A percentile compares a stretch with the other conserved stretches of the same genome.
Evolutionary conservation across 805 yeast genomes (phyloP).

Genomic region (Teunomyces tritomae): DNA sequence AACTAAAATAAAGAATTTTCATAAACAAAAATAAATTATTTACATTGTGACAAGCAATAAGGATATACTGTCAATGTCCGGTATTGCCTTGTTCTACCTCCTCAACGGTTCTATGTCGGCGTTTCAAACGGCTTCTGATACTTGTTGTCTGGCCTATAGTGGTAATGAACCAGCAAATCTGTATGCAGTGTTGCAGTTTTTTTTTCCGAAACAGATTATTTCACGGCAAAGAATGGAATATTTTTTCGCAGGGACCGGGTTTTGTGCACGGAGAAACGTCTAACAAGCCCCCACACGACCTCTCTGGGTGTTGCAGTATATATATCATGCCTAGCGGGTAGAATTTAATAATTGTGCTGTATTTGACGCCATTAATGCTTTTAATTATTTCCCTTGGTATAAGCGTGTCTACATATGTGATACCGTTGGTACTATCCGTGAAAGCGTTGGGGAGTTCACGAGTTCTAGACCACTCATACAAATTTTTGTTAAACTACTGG

Average conservation of each 20-base stretch:
- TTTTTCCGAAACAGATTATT: background rate
- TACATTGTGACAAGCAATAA: too few species aligned
- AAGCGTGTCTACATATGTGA: slow-evolving; percentile 7
- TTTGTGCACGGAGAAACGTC: background rate
- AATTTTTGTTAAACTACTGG: slow-evolving; percentile 15
- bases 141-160: background rate
- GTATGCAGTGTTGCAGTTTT: background rate
- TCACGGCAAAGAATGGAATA: background rate
- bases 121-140: background rate
- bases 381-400: background rate
- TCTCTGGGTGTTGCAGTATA: background rate
- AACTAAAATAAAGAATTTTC: too few species aligned
- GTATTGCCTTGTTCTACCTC: too few species aligned
- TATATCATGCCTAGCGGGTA: background rate
- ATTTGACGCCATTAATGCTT: background rate
- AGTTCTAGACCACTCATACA: slow-evolving; percentile 6
- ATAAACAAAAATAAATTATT: too few species aligned
- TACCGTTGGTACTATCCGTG: slow-evolving; percentile 12
- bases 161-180: background rate
- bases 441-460: slow-evolving; percentile 8
- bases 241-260: background rate
- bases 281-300: background rate
- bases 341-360: background rate
- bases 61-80: background rate
- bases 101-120: background rate